phyloP scores from a whole-genome alignment of 441 rosid species.

The Populus hybrid region DNA sequence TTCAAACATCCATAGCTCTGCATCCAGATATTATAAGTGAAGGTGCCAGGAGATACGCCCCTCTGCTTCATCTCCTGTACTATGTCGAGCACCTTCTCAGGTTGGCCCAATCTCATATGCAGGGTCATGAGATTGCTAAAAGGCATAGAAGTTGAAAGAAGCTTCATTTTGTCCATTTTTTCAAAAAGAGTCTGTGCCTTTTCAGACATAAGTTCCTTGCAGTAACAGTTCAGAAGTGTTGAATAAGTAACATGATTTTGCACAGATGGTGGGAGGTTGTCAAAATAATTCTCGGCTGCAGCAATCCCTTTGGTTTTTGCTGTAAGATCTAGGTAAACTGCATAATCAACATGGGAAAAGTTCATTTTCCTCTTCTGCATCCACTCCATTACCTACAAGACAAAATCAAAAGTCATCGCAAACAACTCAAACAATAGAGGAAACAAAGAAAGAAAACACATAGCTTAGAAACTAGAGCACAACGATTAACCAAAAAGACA shows the following conservation, averaged over 20 bases:
- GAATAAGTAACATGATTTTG: constrained; percentile 46
- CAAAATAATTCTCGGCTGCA: constrained; percentile 67
- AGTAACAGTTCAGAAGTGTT: constrained; percentile 64
- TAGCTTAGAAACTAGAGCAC: not conserved
- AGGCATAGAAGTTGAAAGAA: constrained; percentile 35
- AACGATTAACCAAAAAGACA: not conserved
- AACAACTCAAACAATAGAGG: not conserved
- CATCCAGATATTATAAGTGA: constrained; percentile 54
- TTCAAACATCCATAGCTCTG: constrained; percentile 49
- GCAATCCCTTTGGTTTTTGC: constrained; percentile 54
- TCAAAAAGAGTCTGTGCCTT: constrained; percentile 54
- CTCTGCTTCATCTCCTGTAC: constrained; percentile 53
- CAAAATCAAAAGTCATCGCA: not conserved
- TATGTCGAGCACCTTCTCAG: constrained; percentile 50
- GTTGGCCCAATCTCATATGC: constrained; percentile 54
- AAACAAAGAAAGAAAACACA: not conserved
- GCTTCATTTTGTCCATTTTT: constrained; percentile 49
- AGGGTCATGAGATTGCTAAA: constrained; percentile 57
- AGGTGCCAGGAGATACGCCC: constrained; percentile 27
- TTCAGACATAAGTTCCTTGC: constrained; percentile 43
- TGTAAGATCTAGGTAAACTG: constrained; percentile 44
- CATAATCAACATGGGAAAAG: constrained; percentile 33
- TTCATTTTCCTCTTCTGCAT: constrained; percentile 69
- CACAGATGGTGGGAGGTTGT: constrained; percentile 30
- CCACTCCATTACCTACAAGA: constrained; percentile 68